These are phyloP conservation scores for Talaromyces pinophilus DNA, from an alignment of 2,329 filamentous ascomycete genomes.

Conservation along the genomic window DNA sequence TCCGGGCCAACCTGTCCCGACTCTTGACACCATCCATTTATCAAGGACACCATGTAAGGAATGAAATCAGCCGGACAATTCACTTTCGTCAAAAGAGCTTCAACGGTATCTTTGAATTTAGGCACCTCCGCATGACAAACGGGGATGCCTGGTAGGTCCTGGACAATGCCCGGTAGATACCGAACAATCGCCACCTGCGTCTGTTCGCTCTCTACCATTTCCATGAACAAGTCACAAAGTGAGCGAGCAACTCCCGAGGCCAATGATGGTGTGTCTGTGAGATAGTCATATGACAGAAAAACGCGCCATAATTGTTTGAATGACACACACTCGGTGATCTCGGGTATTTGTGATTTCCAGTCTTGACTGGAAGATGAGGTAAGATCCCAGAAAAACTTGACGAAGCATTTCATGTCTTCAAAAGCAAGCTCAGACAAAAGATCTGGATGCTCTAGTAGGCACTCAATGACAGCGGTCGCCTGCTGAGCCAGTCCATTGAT, in stretches of 20 bases:
- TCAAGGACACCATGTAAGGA: slow-evolving; percentile 40
- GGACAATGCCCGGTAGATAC: slow-evolving; percentile 28
- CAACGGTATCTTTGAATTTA: slow-evolving; percentile 39
- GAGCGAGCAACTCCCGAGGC: slow-evolving; percentile 39
- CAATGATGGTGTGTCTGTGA: slow-evolving; percentile 37
- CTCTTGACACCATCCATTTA: slow-evolving; percentile 27
- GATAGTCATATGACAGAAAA: slow-evolving; percentile 43
- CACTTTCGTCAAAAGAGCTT: slow-evolving; percentile 35
- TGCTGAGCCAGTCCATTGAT: slow-evolving; percentile 35
- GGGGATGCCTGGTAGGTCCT: slow-evolving; percentile 40
- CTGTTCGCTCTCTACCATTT: background rate
- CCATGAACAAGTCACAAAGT: slow-evolving; percentile 30
- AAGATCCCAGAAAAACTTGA: slow-evolving; percentile 37
- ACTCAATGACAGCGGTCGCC: slow-evolving; percentile 38
- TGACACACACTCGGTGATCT: slow-evolving; percentile 28
- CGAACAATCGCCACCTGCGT: background rate
- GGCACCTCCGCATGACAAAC: slow-evolving; percentile 40
- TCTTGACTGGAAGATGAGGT: slow-evolving; percentile 24
- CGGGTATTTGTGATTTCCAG: slow-evolving; percentile 5
- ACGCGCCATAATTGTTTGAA: slow-evolving; percentile 43
- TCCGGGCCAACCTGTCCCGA: slow-evolving; percentile 32
- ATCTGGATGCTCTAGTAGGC: slow-evolving; percentile 35
- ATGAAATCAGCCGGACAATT: slow-evolving; percentile 30
- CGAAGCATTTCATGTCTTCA: slow-evolving; percentile 36
- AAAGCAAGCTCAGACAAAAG: slow-evolving; percentile 34